A percentile compares a stretch with the other conserved stretches of the same genome.
These are phyloP conservation scores for Trichoderma asperellum DNA, from an alignment of 2,329 filamentous ascomycete genomes.

Conservation along the genomic window DNA sequence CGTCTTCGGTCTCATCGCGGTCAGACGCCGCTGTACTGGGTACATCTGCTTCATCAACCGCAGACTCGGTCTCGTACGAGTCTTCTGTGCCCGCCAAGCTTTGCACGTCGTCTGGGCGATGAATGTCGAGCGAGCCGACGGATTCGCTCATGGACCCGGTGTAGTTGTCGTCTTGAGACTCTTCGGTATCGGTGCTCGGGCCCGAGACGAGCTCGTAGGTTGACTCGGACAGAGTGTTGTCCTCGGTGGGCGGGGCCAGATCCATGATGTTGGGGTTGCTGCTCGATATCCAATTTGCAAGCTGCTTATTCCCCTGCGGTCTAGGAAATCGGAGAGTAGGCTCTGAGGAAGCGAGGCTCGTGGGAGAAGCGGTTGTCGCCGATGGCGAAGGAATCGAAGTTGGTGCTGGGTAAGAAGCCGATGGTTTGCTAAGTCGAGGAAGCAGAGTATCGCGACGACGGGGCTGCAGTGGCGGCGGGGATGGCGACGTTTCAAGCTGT, in stretches of 20 bases:
- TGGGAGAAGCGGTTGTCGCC: constrained; percentile 25
- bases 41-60: constrained; percentile 42
- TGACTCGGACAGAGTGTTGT: constrained; percentile 59
- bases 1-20: constrained; percentile 27
- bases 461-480: constrained; percentile 37
- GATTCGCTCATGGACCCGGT: constrained; percentile 55
- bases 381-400: constrained; percentile 24
- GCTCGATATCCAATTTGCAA: constrained; percentile 63
- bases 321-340: constrained; percentile 60
- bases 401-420: constrained; percentile 26
- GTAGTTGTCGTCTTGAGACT: constrained; percentile 55
- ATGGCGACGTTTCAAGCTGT: constrained; percentile 46
- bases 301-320: constrained; percentile 57
- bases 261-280: constrained; percentile 63
- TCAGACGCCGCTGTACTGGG: constrained; percentile 1
- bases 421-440: constrained; percentile 34
- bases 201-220: constrained; percentile 58
- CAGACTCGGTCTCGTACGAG: constrained; percentile 50
- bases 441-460: constrained; percentile 38
- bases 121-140: constrained; percentile 54
- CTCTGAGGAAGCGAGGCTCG: constrained; percentile 47
- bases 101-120: constrained; percentile 56
- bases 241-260: constrained; percentile 49
- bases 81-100: constrained; percentile 56
- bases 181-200: constrained; percentile 55